Evolutionary conservation across 179 eudicot genomes (phyloP).

Genomic region (Beta corolliflora): DNA sequence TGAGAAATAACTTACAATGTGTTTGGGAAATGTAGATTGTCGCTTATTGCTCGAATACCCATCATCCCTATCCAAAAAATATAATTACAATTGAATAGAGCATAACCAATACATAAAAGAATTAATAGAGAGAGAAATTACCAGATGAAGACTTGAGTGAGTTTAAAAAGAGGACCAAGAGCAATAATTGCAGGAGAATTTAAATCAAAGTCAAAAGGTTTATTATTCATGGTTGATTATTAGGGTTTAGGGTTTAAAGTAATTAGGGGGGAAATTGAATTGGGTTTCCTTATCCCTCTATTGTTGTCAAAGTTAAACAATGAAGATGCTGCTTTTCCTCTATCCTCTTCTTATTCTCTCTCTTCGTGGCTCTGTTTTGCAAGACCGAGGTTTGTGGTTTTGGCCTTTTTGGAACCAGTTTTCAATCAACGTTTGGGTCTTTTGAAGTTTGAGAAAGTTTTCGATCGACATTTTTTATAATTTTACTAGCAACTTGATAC

Average conservation of each 20-base stretch:
- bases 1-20: slow-evolving; percentile 35
- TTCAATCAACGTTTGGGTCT: no score
- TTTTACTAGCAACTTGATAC: no score
- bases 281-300: no score
- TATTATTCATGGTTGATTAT: slow-evolving; percentile 22
- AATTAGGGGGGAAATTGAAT: no score
- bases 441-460: no score
- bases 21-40: slow-evolving; percentile 34
- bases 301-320: no score
- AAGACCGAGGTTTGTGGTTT: no score
- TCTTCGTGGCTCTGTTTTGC: no score
- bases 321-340: no score
- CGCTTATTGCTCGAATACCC: slow-evolving; percentile 32
- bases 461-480: no score
- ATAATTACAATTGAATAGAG: background rate
- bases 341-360: no score
- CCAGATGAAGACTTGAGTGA: slow-evolving; percentile 66
- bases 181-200: slow-evolving; percentile 49
- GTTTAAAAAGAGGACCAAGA: slow-evolving; percentile 65
- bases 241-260: slow-evolving; percentile 24
- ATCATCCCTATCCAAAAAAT: slow-evolving; percentile 41
- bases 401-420: no score
- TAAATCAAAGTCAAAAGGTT: slow-evolving; percentile 17
- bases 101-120: background rate
- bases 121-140: slow-evolving; percentile 22